A percentile compares a stretch with the other conserved stretches of the same genome.
Evolutionary conservation across 306 rosid genomes (phyloP).

Genomic region (Castanopsis chinensis): DNA sequence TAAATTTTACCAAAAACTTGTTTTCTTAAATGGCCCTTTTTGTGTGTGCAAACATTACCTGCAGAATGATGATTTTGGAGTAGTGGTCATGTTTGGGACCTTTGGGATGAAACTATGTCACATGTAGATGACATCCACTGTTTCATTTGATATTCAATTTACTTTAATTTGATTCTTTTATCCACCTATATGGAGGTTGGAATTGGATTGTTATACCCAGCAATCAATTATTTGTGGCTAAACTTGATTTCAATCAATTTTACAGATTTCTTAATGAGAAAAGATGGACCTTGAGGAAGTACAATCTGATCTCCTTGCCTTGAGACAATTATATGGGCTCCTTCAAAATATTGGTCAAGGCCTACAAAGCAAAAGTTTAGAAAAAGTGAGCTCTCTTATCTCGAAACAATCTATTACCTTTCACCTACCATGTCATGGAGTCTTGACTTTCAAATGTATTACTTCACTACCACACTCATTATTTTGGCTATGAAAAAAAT

Average conservation of each 20-base stretch:
- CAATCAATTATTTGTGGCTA: background rate
- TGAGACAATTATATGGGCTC: constrained; percentile 50
- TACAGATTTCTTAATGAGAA: background rate
- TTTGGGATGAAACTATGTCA: background rate
- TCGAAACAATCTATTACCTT: background rate
- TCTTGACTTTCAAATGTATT: too few relatives aligned
- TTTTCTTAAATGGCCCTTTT: too few relatives aligned
- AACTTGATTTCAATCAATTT: background rate
- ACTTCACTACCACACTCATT: too few relatives aligned
- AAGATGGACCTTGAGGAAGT: constrained; percentile 47
- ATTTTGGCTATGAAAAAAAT: too few relatives aligned
- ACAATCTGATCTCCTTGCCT: constrained; percentile 38
- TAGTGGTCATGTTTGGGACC: background rate
- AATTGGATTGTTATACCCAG: background rate
- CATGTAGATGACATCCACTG: background rate
- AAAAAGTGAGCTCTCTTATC: constrained; percentile 27
- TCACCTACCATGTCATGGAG: background rate
- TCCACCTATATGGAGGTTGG: too few relatives aligned
- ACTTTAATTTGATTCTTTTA: background rate
- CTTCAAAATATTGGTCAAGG: constrained; percentile 27
- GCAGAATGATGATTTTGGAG: background rate
- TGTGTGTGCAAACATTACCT: too few relatives aligned
- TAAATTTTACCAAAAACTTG: too few relatives aligned
- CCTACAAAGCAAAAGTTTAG: constrained; percentile 16
- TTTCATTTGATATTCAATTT: background rate